Evolutionary conservation across 495 filamentous ascomycete species (phyloP), one percentile per base, ranked within the genome.

Genomic region (Cetradonia linearis): DNA sequence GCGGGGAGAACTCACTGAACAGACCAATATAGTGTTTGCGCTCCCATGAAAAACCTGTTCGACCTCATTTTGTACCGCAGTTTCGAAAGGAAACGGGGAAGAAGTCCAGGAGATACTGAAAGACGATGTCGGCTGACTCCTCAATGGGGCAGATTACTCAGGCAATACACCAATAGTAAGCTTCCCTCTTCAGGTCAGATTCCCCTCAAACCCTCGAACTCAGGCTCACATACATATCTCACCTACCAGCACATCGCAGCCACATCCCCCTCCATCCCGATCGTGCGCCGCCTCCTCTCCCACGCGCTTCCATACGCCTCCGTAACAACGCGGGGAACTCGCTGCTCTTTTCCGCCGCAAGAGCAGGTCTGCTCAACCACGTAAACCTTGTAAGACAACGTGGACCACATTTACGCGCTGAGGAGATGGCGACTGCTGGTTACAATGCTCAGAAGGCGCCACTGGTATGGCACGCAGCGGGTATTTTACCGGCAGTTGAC

Each of bases 1-100:
- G 9, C 81, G 91, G 31, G 93, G 92, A 18, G 92, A 97, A 71
- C 79, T 96, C 70, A 96, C 88, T 16, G 87, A 90, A 63, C 70
- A 73, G n/a, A 76, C 81, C 66, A 72, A 75, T 62, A 75, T 77
- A 44, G 66, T 77, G 48, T 96, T 92, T 76, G 80, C 80, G 27
- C 89, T 92, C 68, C 88, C 88, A 1, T 79, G 73, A 23, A 66
- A 79, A 48, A 74, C 79, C 33, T 73, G 74, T 38, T 73, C 95
- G 59, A 85, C 88, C 16, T 82, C 83, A 0, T 78, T 96, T 20
- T 88, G 85, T 10, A 93, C 94, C 71, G 86, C 89, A 13, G 88
- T 96, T 64, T 79, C 83, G 42, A 80, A 83, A 23, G 87, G 88
- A 9, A 84, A 92, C 63, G 68, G 86, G 34, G 70, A 78, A 30